Evolutionary conservation across 2,329 filamentous ascomycete genomes (phyloP), one percentile per base, ranked within the genome.

Genomic region (Pseudogymnoascus sp.): DNA sequence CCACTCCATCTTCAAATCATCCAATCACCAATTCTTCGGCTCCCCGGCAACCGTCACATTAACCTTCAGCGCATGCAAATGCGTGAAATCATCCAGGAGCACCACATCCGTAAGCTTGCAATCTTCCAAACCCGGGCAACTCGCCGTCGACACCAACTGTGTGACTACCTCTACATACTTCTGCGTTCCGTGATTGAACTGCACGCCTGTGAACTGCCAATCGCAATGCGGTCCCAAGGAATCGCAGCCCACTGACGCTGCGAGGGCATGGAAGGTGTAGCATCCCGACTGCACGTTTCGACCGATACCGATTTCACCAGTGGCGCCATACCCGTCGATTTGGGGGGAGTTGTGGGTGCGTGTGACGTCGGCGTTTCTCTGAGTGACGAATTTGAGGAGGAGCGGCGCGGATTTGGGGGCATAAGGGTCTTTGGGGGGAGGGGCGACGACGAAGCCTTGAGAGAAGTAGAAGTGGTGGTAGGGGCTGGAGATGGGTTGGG

Each of bases 21-120:
- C 53, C 25, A 33, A 23, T 77, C 77, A 81, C 78, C 79, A 80
- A 8, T 70, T 71, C 63, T 70, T 73, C n/a, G 73, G 69, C 35
- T 74, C 63, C 3, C 69, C 70, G n/a, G 70, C 69, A n/a, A 73
- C 73, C n/a, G 73, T 75, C 11, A 76, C 69, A n/a, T 75, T 73
- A 44, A 80, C 70, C 7, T 73, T 73, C 67, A 82, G 64, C 2
- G 75, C 73, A 62, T 70, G 75, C 40, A 78, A 67, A 44, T 76
- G 70, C 33, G 64, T 60, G 64, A 77, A 75, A 5, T 60, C 63
- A 5, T 63, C 25, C 11, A 70, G 65, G 3, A 75, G 63, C 7
- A 64, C 56, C 8, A 75, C 62, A 0, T 67, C 67, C 0, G 63
- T 66, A 4, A 78, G 70, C 1, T 35, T 53, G 67, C 76, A 78